A percentile compares a stretch with the other conserved stretches of the same genome.
Evolutionary conservation across 495 filamentous ascomycete species (phyloP).

Genomic region (Penicillium cinerascens): DNA sequence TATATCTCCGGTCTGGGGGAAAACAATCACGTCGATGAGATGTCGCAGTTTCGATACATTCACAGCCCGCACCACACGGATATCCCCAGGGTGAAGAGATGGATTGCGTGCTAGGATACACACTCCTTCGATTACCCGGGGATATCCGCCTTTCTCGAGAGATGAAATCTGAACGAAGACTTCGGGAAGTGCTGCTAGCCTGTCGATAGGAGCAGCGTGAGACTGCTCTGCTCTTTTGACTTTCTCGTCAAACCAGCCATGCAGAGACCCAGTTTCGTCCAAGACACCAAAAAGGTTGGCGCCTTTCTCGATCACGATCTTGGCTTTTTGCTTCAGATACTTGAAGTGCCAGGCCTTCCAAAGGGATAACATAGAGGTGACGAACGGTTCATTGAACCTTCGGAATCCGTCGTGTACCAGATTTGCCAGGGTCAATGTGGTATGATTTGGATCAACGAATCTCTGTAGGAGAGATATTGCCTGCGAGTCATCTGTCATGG

Average conservation of each 20-base stretch:
- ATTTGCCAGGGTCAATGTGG: conserved; percentile 64
- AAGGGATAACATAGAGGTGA: conserved; percentile 66
- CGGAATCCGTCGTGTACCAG: conserved; percentile 84
- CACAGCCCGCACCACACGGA: conserved; percentile 83
- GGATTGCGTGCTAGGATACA: conserved; percentile 90
- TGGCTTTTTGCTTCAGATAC: conserved; percentile 87
- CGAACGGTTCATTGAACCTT: conserved; percentile 70
- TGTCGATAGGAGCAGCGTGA: conserved; percentile 25
- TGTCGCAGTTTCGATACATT: conserved; percentile 68
- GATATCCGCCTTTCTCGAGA: conserved; percentile 44
- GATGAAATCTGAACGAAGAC: conserved; percentile 81
- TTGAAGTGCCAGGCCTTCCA: conserved; percentile 85
- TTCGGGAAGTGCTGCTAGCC: conserved; percentile 61
- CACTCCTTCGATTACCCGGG: conserved; percentile 67
- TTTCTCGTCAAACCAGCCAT: conserved; percentile 42
- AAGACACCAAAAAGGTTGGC: conserved; percentile 87
- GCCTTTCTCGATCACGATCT: conserved; percentile 73
- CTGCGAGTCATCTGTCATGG: conserved; percentile 58
- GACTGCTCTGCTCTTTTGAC: not conserved
- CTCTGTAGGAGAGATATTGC: conserved; percentile 65
- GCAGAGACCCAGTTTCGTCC: conserved; percentile 75
- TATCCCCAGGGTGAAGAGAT: conserved; percentile 89
- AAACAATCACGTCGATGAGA: conserved; percentile 78
- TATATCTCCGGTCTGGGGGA: conserved; percentile 79
- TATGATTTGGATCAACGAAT: conserved; percentile 83